phyloP scores from a whole-genome alignment of 768 basidiomycete genomes.

The Suillus alpinus region DNA sequence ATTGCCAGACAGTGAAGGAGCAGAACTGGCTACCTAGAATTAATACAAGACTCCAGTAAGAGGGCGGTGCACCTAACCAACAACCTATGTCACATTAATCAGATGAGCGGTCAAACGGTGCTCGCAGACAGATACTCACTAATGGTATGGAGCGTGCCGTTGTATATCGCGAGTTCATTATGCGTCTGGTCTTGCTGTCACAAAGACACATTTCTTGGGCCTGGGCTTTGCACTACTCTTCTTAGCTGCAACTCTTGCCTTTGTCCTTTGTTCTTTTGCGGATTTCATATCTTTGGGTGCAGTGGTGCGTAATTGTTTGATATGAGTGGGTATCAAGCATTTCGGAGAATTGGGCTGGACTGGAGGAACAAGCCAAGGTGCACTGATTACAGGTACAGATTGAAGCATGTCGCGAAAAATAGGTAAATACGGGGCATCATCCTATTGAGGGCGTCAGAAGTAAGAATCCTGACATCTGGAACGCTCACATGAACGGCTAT shows the following conservation, averaged over 20 bases:
- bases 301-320: constrained; percentile 70
- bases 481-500: constrained; percentile 57
- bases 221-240: constrained; percentile 6
- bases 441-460: constrained; percentile 6
- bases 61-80: neutral
- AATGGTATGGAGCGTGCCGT: neutral
- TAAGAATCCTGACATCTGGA: neutral
- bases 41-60: neutral
- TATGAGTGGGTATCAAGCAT: constrained; percentile 63
- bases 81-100: neutral
- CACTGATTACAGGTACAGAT: constrained; percentile 52
- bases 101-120: neutral
- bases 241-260: constrained; percentile 51
- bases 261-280: constrained; percentile 55
- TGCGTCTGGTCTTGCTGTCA: neutral
- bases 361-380: constrained; percentile 57
- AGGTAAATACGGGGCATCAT: constrained; percentile 36
- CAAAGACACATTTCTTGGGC: constrained; percentile 6
- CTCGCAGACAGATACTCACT: neutral
- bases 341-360: constrained; percentile 11
- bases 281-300: constrained; percentile 77
- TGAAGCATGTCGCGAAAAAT: constrained; percentile 40
- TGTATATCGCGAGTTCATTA: neutral
- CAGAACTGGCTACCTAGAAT: neutral
- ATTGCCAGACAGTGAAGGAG: neutral